phyloP scores from a whole-genome alignment of 768 basidiomycete species.

The Suillus paluster region DNA sequence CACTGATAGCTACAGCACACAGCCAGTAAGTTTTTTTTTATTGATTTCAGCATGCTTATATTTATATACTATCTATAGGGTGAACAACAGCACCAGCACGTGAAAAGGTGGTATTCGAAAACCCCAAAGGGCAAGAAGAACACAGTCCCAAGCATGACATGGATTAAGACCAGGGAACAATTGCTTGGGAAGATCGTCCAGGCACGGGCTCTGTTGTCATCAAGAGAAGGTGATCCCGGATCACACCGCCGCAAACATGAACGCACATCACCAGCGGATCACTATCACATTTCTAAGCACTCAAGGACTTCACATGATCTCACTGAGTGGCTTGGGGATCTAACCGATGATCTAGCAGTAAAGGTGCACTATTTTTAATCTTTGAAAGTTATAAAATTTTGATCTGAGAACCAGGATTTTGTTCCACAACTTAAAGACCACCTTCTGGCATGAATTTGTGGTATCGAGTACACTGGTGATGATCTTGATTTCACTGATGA shows the following conservation, averaged over 20 bases:
- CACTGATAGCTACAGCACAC: constrained; percentile 40
- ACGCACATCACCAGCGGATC: constrained; percentile 25
- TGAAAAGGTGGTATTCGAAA: constrained; percentile 40
- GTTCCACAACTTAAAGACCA: constrained; percentile 18
- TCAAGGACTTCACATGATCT: constrained; percentile 12
- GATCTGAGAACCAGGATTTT: constrained; percentile 42
- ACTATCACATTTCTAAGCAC: constrained; percentile 27
- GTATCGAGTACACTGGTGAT: constrained; percentile 16
- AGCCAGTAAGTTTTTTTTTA: constrained; percentile 19
- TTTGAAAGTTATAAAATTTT: neutral
- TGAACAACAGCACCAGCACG: constrained; percentile 38
- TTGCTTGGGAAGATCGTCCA: constrained; percentile 20
- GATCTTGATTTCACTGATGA: constrained; percentile 22
- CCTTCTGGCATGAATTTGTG: constrained; percentile 6
- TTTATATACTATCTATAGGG: constrained; percentile 26
- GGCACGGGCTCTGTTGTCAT: neutral
- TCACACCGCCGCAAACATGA: constrained; percentile 18
- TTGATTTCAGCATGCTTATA: neutral
- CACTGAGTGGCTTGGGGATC: constrained; percentile 13
- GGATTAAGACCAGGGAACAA: constrained; percentile 21
- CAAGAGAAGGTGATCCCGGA: constrained; percentile 6
- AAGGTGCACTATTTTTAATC: constrained; percentile 1
- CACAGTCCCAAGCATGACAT: constrained; percentile 31
- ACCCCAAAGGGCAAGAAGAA: constrained; percentile 38
- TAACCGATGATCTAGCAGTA: constrained; percentile 31